A percentile compares a stretch with the other conserved stretches of the same genome.
phyloP scores from a whole-genome alignment of 2,329 filamentous ascomycete species.

The Penicillium vulpinum region DNA sequence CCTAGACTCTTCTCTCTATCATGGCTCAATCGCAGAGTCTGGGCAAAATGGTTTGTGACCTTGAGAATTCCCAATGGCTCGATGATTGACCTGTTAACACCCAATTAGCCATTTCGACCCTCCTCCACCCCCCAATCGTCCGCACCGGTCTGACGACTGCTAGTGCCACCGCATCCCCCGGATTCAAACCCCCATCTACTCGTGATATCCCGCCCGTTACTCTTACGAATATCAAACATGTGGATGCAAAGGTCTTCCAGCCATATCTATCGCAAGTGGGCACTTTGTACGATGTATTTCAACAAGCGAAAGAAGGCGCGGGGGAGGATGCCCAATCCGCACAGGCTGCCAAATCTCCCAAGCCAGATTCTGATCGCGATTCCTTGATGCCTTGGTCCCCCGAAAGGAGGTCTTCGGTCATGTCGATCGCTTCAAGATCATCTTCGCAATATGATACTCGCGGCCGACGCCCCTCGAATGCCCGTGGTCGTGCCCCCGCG shows the following conservation, averaged over 20 bases:
- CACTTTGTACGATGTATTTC: slow-evolving; percentile 82
- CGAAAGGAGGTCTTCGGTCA: slow-evolving; percentile 43
- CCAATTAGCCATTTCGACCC: slow-evolving; percentile 75
- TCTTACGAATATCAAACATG: slow-evolving; percentile 79
- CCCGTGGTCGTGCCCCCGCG: slow-evolving; percentile 62
- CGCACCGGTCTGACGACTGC: slow-evolving; percentile 83
- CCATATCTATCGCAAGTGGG: slow-evolving; percentile 84
- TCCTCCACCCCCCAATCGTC: slow-evolving; percentile 88
- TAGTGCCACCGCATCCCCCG: slow-evolving; percentile 65
- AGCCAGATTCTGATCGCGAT: slow-evolving; percentile 50
- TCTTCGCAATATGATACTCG: slow-evolving; percentile 52
- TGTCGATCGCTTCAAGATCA: slow-evolving; percentile 47
- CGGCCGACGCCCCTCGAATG: slow-evolving; percentile 54
- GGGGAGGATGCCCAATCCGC: slow-evolving; percentile 58
- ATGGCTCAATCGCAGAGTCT: slow-evolving; percentile 67
- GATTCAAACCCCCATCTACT: slow-evolving; percentile 78
- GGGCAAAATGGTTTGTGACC: slow-evolving; percentile 70
- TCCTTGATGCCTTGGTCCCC: slow-evolving; percentile 48
- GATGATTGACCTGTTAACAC: slow-evolving; percentile 15
- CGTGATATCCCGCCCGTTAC: slow-evolving; percentile 92
- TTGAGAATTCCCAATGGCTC: neutral
- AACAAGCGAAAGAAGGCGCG: slow-evolving; percentile 75
- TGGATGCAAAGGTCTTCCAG: slow-evolving; percentile 77
- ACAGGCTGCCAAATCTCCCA: slow-evolving; percentile 47
- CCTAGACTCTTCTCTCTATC: slow-evolving; percentile 65